Conservation (phyloP, 1,139 yeast genomes). For the Taiozyma sp. region DNA sequence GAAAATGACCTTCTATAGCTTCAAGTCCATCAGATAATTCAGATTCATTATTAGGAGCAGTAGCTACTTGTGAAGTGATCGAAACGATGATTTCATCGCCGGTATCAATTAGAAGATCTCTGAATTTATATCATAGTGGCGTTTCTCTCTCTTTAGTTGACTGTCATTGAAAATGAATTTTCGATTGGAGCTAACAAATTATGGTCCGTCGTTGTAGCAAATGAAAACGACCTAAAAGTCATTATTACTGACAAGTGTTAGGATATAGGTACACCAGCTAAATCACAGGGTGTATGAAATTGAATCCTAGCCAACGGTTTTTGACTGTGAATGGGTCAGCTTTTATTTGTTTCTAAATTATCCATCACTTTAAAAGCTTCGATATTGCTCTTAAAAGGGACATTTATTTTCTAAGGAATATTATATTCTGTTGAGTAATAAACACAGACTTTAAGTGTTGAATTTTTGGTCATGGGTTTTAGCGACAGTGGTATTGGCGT, state of each 20-base stretch:
- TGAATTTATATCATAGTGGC: neutral
- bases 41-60: neutral
- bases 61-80: neutral
- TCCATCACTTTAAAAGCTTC: too few species aligned
- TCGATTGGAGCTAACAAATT: neutral
- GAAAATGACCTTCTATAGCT: neutral
- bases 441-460: too few species aligned
- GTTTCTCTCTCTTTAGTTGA: neutral
- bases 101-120: neutral
- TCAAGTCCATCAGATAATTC: neutral
- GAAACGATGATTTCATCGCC: neutral
- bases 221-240: too few species aligned
- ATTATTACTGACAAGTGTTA: neutral
- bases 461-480: too few species aligned
- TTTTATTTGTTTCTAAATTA: too few species aligned
- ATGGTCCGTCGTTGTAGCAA: too few species aligned
- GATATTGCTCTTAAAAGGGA: too few species aligned
- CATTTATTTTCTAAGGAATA: too few species aligned
- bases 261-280: neutral
- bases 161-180: neutral
- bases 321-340: too few species aligned
- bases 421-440: too few species aligned
- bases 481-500: too few species aligned
- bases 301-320: too few species aligned
- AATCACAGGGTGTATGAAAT: neutral